Evolutionary conservation across 139 green algal genomes (phyloP).

Genomic region (Closterium sp.): DNA sequence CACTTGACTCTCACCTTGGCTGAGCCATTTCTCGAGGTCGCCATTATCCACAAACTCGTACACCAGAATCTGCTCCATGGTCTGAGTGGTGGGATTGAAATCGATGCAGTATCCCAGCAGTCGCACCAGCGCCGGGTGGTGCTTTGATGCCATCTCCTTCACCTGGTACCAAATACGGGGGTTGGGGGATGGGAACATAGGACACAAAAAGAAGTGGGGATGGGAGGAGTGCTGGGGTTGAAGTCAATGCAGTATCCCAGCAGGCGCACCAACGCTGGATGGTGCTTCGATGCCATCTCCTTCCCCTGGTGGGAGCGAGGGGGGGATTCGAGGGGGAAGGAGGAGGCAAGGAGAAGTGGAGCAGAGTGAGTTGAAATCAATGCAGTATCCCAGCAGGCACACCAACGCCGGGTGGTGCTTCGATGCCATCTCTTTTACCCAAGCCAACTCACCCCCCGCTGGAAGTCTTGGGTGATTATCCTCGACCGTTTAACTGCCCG

Average conservation of each 20-base stretch:
- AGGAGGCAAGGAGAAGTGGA: not conserved
- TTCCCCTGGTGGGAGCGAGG: not conserved
- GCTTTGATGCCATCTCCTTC: not conserved
- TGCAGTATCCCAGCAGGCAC: no score
- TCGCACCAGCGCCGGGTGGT: not conserved
- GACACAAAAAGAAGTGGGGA: no score
- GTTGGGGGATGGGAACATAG: no score
- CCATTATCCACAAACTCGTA: not conserved
- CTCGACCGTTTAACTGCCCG: no score
- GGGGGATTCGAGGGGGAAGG: not conserved
- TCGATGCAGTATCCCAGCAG: not conserved
- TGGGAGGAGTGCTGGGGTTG: no score
- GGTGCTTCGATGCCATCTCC: not conserved
- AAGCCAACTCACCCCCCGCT: no score
- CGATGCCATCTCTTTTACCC: no score
- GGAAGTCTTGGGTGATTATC: no score
- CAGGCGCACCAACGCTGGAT: not conserved
- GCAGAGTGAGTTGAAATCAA: not conserved
- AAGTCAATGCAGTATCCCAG: not conserved
- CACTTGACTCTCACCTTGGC: not conserved
- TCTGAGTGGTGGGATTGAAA: not conserved
- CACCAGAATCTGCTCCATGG: not conserved
- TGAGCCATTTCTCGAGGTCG: not conserved
- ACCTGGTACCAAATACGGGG: not conserved
- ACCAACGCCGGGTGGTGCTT: no score